Evolutionary conservation across 495 filamentous ascomycete species (phyloP).

Genomic region (Patellaria atrata): DNA sequence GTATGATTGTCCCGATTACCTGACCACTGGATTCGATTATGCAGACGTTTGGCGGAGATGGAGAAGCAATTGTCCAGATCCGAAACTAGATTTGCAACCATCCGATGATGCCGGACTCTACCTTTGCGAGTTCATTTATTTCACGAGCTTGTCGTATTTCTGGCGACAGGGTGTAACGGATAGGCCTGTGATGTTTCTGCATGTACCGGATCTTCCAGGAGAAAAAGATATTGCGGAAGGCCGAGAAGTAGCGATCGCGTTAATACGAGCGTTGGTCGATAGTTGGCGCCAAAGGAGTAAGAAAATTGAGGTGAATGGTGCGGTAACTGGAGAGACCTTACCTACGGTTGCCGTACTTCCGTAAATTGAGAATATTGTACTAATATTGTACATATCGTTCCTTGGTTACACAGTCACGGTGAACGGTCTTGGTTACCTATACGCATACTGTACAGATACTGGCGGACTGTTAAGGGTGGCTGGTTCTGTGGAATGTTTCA

Average conservation of each 20-base stretch:
- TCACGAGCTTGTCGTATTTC: constrained; percentile 46
- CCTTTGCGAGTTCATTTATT: constrained; percentile 81
- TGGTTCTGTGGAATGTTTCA: no score
- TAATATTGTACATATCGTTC: no score
- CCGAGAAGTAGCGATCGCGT: constrained; percentile 44
- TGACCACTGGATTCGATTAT: constrained; percentile 34
- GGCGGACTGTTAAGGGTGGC: no score
- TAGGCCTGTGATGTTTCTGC: constrained; percentile 57
- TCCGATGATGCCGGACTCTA: constrained; percentile 55
- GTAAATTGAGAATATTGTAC: no score
- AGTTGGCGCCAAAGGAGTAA: constrained; percentile 23
- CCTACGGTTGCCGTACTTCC: no score
- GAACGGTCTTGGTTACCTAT: no score
- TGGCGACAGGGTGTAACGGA: constrained; percentile 15
- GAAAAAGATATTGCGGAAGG: constrained; percentile 44
- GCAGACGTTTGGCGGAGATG: constrained; percentile 43
- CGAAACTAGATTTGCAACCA: constrained; percentile 18
- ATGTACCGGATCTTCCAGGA: constrained; percentile 51
- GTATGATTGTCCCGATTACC: constrained; percentile 30
- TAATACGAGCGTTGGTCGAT: constrained; percentile 53
- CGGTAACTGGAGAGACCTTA: no score
- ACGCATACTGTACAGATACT: no score
- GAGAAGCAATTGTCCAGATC: constrained; percentile 28
- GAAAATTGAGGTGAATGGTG: no score
- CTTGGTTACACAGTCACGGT: no score